Evolutionary conservation across 2,329 filamentous ascomycete species (phyloP).

Genomic region (Paramyrothecium roridum): DNA sequence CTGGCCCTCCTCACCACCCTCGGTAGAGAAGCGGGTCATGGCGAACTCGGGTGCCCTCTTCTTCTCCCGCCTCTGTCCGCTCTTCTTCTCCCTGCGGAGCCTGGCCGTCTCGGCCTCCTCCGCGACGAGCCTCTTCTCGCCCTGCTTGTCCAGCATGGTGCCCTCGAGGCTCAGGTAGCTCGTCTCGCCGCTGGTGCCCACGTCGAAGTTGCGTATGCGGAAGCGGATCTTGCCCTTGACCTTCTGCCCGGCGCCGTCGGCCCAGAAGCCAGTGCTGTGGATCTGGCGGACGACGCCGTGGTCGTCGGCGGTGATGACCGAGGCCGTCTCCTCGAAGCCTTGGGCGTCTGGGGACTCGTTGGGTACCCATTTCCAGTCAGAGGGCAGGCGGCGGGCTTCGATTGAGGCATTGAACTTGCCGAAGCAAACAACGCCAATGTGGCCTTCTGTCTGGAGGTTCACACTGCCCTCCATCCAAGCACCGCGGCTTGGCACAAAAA

Average conservation of each 20-base stretch:
- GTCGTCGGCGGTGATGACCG: conserved; percentile 39
- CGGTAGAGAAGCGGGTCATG: conserved; percentile 52
- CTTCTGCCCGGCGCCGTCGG: conserved; percentile 65
- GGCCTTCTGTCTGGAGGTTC: conserved; percentile 83
- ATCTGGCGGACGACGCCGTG: conserved; percentile 52
- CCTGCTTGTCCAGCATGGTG: conserved; percentile 71
- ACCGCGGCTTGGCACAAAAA: conserved; percentile 75
- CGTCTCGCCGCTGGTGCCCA: conserved; percentile 68
- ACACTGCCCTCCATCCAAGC: conserved; percentile 76
- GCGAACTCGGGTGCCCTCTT: conserved; percentile 49
- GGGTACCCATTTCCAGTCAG: conserved; percentile 76
- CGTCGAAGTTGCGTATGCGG: conserved; percentile 81
- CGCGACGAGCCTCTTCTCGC: conserved; percentile 55
- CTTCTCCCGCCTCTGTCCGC: conserved; percentile 21
- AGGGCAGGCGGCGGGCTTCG: conserved; percentile 70
- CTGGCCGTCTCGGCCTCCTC: conserved; percentile 40
- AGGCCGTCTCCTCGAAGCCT: conserved; percentile 38
- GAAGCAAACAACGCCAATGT: conserved; percentile 85
- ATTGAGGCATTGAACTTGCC: conserved; percentile 92
- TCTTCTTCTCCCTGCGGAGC: conserved; percentile 31
- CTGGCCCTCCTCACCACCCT: conserved; percentile 35
- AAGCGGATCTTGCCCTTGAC: conserved; percentile 72
- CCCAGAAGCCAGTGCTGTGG: conserved; percentile 68
- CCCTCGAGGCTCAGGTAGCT: conserved; percentile 85
- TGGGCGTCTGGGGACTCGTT: conserved; percentile 38